Evolutionary conservation across 352 stramenopile genomes (phyloP), one percentile per base, ranked within the genome.

Genomic region (Phytopythium ostracodes): DNA sequence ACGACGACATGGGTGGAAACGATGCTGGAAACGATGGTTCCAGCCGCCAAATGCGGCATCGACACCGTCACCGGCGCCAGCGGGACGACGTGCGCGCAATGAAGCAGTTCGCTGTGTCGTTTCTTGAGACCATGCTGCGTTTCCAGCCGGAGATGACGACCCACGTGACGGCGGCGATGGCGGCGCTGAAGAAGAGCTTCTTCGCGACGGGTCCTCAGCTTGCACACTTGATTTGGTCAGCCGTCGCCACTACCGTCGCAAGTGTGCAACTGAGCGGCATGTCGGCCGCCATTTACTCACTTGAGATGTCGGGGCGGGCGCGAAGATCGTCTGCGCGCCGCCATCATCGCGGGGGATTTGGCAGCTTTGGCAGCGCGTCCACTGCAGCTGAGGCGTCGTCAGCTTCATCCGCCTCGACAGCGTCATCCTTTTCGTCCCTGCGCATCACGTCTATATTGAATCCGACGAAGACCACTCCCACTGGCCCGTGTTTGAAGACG

Each of bases 151-250:
- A 88, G 42, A 75, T 88, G 73, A 74, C 73, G 4, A 61, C 46
- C 0, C 62, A 85, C 22, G 58, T 87, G 50, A 60, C 71, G 27
- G 71, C 70, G 50, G 81, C 80, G 2, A 87, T 88, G 70, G 72
- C 43, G 20, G 68, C 76, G 10, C 44, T 92, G 11, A 92, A 87
- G 70, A 87, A 84, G 55, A 79, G 83, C 22, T 91, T 91, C 44
- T 83, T 87, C 31, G 85, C 78, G 24, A 87, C 77, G 0, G 83
- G 81, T 9, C 79, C 83, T 14, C 81, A 92, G 57, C 62, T 91
- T 10, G 73, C 83, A 1, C 83, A 92, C 61, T 76, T 92, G 18
- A 91, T 92, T 54, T 92, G 83, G 83, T 89, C 77, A 6, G 73
- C 83, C 0, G 77, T 92, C 8, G 70, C 79, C 36, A 83, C 79